phyloP scores from a whole-genome alignment of 352 stramenopile species.

The Globisporangium irregulare region DNA sequence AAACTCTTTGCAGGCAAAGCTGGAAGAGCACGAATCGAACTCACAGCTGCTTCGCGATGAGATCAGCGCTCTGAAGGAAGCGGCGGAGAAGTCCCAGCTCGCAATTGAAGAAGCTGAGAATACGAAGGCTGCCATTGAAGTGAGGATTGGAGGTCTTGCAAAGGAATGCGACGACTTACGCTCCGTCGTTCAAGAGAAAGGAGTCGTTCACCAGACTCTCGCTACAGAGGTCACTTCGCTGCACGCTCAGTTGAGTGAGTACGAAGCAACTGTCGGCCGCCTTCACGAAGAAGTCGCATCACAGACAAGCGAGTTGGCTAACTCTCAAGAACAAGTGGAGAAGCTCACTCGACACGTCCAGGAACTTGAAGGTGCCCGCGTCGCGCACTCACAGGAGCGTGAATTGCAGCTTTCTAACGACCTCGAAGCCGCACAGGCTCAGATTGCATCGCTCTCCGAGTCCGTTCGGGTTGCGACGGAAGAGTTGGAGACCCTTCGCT shows the following conservation, averaged over 20 bases:
- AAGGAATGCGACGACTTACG: neutral
- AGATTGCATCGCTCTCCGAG: constrained; percentile 23
- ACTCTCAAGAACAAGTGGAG: neutral
- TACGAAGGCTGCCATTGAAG: neutral
- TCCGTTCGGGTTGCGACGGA: constrained; percentile 6
- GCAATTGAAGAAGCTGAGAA: neutral
- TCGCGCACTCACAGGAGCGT: constrained; percentile 19
- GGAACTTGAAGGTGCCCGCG: constrained; percentile 16
- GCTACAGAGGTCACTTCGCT: neutral
- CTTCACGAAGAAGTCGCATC: neutral
- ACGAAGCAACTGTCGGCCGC: neutral
- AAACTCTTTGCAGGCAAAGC: neutral
- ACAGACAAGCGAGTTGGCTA: neutral
- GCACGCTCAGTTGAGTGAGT: neutral
- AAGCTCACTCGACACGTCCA: constrained; percentile 1
- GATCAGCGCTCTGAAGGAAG: neutral
- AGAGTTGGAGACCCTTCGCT: constrained; percentile 20
- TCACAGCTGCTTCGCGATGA: constrained; percentile 1
- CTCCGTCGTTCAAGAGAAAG: neutral
- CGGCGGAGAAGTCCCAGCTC: neutral
- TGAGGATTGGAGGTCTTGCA: neutral
- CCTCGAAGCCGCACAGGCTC: constrained; percentile 21
- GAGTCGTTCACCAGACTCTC: neutral
- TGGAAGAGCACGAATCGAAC: neutral
- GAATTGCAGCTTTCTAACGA: constrained; percentile 14